Conservation (phyloP, 495 filamentous ascomycete species). For the Penicillium odoratum region DNA sequence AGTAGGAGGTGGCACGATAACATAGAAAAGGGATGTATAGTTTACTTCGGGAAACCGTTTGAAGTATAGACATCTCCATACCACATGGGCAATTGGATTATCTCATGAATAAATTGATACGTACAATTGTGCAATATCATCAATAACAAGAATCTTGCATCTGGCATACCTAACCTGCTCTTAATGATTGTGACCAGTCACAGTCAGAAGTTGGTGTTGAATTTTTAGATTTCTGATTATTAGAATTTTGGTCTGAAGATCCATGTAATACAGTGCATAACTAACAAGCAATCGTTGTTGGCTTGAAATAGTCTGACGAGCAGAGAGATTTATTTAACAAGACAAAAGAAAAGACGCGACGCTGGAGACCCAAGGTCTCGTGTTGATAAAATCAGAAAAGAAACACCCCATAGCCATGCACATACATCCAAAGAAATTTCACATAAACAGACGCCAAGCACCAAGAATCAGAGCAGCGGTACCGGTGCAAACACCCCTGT, state of each 20-base stretch:
- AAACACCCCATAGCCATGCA: conserved; percentile 29
- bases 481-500: conserved; percentile 84
- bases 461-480: conserved; percentile 92
- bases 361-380: conserved; percentile 19
- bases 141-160: too few species aligned
- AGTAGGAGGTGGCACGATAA: not conserved
- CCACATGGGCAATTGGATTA: not conserved
- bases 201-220: not conserved
- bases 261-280: not conserved
- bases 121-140: too few species aligned
- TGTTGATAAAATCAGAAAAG: conserved; percentile 11
- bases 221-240: not conserved
- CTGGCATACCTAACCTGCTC: not conserved
- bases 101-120: not conserved
- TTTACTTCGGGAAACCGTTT: not conserved
- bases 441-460: conserved; percentile 89
- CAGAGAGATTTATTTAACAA: not conserved
- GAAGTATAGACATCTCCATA: not conserved
- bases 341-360: not conserved
- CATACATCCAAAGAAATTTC: conserved; percentile 17
- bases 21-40: not conserved
- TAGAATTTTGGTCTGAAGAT: not conserved
- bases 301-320: conserved; percentile 1
- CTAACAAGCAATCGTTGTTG: not conserved
- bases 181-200: not conserved